phyloP scores from a whole-genome alignment of 768 basidiomycete species.

The Boletus edulis region DNA sequence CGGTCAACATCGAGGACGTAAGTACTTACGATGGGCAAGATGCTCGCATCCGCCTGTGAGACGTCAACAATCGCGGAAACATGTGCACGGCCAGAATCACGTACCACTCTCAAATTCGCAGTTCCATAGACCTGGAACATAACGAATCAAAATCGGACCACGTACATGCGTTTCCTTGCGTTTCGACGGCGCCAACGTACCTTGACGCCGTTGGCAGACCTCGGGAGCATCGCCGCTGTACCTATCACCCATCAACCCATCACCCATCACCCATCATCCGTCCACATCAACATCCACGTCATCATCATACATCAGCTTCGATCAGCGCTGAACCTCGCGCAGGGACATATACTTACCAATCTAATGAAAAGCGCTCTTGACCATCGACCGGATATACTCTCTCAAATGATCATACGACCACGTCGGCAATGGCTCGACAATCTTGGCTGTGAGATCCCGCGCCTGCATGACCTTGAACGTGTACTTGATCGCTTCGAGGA shows the following conservation, averaged over 20 bases:
- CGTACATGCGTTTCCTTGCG: too few relatives aligned
- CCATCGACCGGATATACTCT: conserved; percentile 10
- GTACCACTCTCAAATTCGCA: conserved; percentile 11
- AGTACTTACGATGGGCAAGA: conserved; percentile 15
- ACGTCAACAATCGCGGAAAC: neutral
- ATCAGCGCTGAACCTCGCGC: too few relatives aligned
- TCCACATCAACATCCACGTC: too few relatives aligned
- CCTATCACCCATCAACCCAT: too few relatives aligned
- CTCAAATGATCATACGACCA: conserved; percentile 14
- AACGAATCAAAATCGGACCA: too few relatives aligned
- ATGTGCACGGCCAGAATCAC: neutral
- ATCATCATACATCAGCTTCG: too few relatives aligned
- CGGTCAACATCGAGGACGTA: too few relatives aligned
- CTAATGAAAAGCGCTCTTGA: conserved; percentile 5
- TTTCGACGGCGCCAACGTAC: neutral
- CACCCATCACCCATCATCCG: too few relatives aligned
- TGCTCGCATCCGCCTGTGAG: conserved; percentile 16
- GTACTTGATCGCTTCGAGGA: conserved; percentile 14
- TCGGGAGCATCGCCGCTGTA: conserved; percentile 15
- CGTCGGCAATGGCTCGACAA: conserved; percentile 13
- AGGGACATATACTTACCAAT: neutral
- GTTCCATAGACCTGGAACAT: conserved; percentile 15
- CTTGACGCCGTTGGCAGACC: conserved; percentile 15
- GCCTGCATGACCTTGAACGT: conserved; percentile 14
- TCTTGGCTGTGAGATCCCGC: conserved; percentile 8